These are phyloP conservation scores for Knoxia roxburghii DNA, from an alignment of 257 asterid species.

Conservation along the genomic window DNA sequence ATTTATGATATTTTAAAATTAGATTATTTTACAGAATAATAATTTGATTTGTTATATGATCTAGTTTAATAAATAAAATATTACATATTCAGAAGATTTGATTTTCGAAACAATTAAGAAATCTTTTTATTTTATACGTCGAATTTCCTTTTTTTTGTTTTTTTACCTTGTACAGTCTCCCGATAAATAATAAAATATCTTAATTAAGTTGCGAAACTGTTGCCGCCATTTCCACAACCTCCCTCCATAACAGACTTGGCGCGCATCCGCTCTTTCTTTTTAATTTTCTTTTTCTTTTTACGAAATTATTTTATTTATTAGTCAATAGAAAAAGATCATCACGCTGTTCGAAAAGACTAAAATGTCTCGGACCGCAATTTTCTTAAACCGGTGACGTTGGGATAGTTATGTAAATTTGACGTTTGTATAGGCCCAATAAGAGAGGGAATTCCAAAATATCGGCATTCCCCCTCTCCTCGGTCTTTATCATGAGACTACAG, in stretches of 20 bases:
- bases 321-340: not conserved
- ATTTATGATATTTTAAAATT: too few species aligned
- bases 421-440: not conserved
- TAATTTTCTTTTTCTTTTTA: not conserved
- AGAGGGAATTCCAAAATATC: conserved; percentile 4
- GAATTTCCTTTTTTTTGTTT: too few species aligned
- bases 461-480: not conserved
- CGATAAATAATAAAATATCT: not conserved
- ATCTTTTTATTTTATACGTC: too few species aligned
- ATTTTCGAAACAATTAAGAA: too few species aligned
- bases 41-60: too few species aligned
- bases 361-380: not conserved
- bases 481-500: not conserved
- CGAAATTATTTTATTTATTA: not conserved
- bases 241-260: conserved; percentile 8
- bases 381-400: not conserved
- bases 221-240: conserved; percentile 11
- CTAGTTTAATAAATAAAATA: too few species aligned
- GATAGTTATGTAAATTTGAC: not conserved
- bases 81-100: too few species aligned
- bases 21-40: too few species aligned
- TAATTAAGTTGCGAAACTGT: conserved; percentile 1
- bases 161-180: too few species aligned
- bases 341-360: not conserved
- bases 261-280: not conserved